Base-by-base conservation (phyloP, 768 basidiomycete species). In the Rhodosporidiobolus odoratus region DNA sequence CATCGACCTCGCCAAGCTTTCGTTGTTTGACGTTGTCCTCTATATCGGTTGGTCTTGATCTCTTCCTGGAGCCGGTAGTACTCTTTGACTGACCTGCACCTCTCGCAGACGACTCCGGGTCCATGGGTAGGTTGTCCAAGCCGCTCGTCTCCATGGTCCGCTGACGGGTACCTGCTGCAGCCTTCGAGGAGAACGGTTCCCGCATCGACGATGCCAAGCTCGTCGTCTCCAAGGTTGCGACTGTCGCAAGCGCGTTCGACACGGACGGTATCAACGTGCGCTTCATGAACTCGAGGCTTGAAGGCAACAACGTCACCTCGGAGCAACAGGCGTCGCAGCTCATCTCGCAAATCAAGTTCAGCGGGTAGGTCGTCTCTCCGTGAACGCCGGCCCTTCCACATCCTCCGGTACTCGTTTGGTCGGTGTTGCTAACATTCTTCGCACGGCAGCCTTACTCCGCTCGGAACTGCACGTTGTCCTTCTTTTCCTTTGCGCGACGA, bases 201-300 rank as follows among this genome's bases (percentile, higher is more conserved):
- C 76, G 82, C 57, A 82, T 82, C 65, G 82, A 82, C 65, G 82
- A 83, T 67, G 58, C 56, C 74, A 79, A 45, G 81, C 81, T 72
- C 80, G 81, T 69, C 59, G 37, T 68, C n/a, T 52, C 57, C 1
- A 58, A 63, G 3, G 73, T 70, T 15, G 68, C 73, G 8, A 30
- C 35, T 38, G 73, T 66, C 15, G 62, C 66, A 7, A 23, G 57
- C 17, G n/a, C 59, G 0, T 66, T 67, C 61, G 54, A 17, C 62
- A 67, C 57, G 21, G 57, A 58, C 57, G 37, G 37, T 37, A 78
- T 81, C 58, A 73, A 79, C 53, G 81, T 81, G 78, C 9, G 6
- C 15, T 58, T 71, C 69, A 62, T 71, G 59, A 71, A 71, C 64
- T 77, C 73, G 34, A 75, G 76, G 6, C 45, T 77, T 52, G 80